phyloP scores from a whole-genome alignment of 495 filamentous ascomycete genomes.

The Podospora pseudopauciseta region DNA sequence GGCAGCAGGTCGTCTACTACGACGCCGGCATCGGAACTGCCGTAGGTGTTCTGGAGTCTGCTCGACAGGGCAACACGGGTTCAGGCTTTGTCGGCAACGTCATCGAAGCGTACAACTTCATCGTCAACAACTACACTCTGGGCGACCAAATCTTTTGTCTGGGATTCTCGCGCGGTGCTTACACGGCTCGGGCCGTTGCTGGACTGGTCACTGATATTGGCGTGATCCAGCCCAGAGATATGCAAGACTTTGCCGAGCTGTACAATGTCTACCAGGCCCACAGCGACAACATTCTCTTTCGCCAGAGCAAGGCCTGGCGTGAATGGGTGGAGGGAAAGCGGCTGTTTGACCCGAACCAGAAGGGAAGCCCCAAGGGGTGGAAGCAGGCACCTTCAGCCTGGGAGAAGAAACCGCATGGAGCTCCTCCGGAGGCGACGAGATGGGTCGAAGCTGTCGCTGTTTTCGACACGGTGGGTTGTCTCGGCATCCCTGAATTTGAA shows the following conservation, averaged over 20 bases:
- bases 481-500: conserved; percentile 20
- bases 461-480: conserved; percentile 1
- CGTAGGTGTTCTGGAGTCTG: background rate
- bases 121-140: conserved; percentile 54
- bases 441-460: conserved; percentile 4
- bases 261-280: conserved; percentile 1
- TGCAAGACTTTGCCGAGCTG: conserved; percentile 4
- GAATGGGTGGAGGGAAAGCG: background rate
- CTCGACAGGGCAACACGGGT: background rate
- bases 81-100: conserved; percentile 35
- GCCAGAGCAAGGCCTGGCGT: background rate
- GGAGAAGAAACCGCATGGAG: conserved; percentile 11
- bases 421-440: conserved; percentile 12
- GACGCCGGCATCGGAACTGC: conserved; percentile 14
- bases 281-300: background rate
- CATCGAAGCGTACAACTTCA: conserved; percentile 58
- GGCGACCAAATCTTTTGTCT: conserved; percentile 61
- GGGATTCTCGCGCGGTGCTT: conserved; percentile 65
- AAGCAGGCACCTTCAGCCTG: conserved; percentile 6
- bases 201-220: conserved; percentile 42
- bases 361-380: conserved; percentile 11
- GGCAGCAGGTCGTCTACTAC: conserved; percentile 27
- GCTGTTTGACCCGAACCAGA: background rate
- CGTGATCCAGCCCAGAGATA: conserved; percentile 35
- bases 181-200: conserved; percentile 56